Evolutionary conservation across 352 stramenopile species (phyloP), one percentile per base, ranked within the genome.

Genomic region (Pelagophyceae sp.): DNA sequence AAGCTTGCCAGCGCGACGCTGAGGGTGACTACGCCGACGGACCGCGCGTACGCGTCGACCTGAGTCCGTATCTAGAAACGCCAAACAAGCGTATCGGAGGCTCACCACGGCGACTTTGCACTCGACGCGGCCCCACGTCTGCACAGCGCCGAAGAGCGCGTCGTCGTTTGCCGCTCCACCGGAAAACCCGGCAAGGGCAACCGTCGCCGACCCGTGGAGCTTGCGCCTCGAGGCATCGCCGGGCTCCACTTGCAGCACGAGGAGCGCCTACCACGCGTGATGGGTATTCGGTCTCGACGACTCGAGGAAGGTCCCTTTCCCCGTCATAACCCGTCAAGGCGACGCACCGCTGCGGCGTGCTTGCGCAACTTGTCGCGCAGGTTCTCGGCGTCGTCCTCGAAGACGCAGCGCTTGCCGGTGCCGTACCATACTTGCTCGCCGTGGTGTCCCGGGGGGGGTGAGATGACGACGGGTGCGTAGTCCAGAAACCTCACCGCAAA

Each of bases 121-220:
- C 35, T 72, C 63, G 63, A 45, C 63, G 31, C 63, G 63, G 63
- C 63, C 63, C 63, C 63, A 72, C 6, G 63, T 72, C 63, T 32
- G 29, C 35, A 72, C 63, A 32, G 63, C 63, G 31, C 63, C 63
- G n/a, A n/a, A n/a, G 5, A 72, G 35, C 6, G 29, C 11, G 11
- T 17, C 63, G 31, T 38, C n/a, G 35, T 35, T 35, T 2, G 5
- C 5, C 5, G 23, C 58, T 17, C 29, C 29, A 15, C 40, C 63
- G 31, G 6, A 5, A 32, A 72, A 72, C 15, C 27, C 35, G 15
- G 63, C 31, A 5, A 72, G 35, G 5, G 35, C 63, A 32, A 72
- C 31, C 63, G 29, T 72, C 63, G 31, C 29, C 6, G 63, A 72
- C 63, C 63, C 63, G 35, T 29, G 40, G 5, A 38, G 35, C 35